Conservation (phyloP, 2,329 filamentous ascomycete species). For the Colletotrichum lindemuthianum region DNA sequence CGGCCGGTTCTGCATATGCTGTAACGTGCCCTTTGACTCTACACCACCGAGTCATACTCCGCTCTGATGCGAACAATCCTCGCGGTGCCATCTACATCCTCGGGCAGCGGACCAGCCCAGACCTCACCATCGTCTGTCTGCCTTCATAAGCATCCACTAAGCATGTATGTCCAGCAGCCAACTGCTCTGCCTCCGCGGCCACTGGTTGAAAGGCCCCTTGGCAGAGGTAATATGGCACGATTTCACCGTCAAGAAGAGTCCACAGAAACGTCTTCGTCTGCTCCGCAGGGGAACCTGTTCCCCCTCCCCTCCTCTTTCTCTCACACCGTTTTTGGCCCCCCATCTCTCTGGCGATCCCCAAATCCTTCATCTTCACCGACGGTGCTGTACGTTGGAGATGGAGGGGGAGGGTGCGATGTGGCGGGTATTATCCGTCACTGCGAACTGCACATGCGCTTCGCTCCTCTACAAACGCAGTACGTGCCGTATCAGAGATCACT, state of each 20-base stretch:
- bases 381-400: constrained; percentile 1
- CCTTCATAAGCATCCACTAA: constrained; percentile 16
- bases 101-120: not conserved
- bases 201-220: constrained; percentile 12
- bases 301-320: not conserved
- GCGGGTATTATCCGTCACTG: not conserved
- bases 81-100: not conserved
- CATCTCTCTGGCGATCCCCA: constrained; percentile 29
- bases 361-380: constrained; percentile 4
- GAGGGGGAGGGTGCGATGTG: not conserved
- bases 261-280: constrained; percentile 10
- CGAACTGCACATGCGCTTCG: constrained; percentile 30
- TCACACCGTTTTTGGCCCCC: constrained; percentile 17
- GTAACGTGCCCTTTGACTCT: not conserved
- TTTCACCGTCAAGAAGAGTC: constrained; percentile 9
- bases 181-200: not conserved
- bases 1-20: constrained; percentile 17
- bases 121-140: constrained; percentile 16
- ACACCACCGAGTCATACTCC: not conserved
- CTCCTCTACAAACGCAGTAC: not conserved
- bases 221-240: constrained; percentile 23
- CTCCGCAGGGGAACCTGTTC: not conserved
- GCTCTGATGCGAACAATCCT: not conserved
- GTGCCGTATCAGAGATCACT: constrained; percentile 36
- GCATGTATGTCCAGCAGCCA: not conserved